Conservation (phyloP, 2,329 filamentous ascomycete genomes). For the Ophiostoma ulmi region DNA sequence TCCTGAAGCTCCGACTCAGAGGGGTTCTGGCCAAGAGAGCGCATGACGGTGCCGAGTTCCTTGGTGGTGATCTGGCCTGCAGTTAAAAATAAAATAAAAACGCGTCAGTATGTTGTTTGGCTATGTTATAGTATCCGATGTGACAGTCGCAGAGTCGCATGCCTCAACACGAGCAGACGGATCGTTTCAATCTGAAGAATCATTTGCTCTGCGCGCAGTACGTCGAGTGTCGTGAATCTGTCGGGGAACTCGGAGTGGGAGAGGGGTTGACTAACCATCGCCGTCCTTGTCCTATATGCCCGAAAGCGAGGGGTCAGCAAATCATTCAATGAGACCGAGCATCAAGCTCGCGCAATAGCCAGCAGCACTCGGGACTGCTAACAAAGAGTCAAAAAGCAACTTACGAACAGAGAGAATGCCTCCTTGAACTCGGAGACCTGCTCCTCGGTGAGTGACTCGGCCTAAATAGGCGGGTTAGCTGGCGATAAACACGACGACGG, state of each 20-base stretch:
- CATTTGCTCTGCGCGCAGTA: not conserved
- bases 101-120: conserved; percentile 20
- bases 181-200: not conserved
- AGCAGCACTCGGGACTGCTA: not conserved
- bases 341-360: conserved; percentile 12
- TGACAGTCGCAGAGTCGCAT: not conserved
- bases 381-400: conserved; percentile 37
- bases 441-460: conserved; percentile 98
- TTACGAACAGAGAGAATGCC: conserved; percentile 99
- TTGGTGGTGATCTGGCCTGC: conserved; percentile 86
- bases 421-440: conserved; percentile 99
- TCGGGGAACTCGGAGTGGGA: not conserved
- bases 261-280: conserved; percentile 29
- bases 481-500: not conserved
- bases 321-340: not conserved
- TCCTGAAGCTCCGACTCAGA: conserved; percentile 87
- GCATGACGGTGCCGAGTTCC: conserved; percentile 85
- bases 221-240: not conserved
- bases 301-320: conserved; percentile 17
- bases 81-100: no score
- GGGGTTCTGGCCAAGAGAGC: conserved; percentile 82
- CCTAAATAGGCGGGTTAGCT: conserved; percentile 48
- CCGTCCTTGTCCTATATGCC: conserved; percentile 30
- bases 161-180: not conserved
- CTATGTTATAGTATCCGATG: not conserved